Conservation (phyloP, 768 basidiomycete species). For the Neoboletus brunneissimus region DNA sequence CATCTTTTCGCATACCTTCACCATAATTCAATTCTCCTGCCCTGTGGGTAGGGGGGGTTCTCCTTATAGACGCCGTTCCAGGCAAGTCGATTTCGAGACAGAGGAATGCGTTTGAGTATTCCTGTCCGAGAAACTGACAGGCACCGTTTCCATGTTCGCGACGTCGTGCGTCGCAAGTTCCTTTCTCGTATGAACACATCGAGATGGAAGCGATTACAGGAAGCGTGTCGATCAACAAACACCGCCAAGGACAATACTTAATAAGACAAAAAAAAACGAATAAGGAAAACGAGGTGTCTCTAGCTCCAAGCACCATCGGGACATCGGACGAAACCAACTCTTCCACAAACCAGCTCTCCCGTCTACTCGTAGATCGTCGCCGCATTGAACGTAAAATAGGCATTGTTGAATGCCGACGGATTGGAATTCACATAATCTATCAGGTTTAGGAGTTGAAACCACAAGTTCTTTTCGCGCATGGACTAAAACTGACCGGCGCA, state of each 20-base stretch:
- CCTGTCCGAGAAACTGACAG: neutral
- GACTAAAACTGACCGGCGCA: slow-evolving; percentile 23
- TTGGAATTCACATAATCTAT: slow-evolving; percentile 36
- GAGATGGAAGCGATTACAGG: neutral
- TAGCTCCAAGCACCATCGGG: neutral
- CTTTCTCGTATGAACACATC: neutral
- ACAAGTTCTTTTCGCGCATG: neutral
- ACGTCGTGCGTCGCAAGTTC: neutral
- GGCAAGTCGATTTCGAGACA: neutral
- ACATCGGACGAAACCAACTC: neutral
- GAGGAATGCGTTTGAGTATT: neutral
- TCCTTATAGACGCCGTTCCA: too few relatives aligned
- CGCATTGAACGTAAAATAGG: slow-evolving; percentile 41
- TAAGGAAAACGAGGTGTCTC: neutral
- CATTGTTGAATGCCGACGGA: slow-evolving; percentile 38
- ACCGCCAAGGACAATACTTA: neutral
- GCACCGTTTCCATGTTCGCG: neutral
- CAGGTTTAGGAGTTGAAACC: neutral
- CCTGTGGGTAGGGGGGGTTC: too few relatives aligned
- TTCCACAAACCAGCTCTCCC: neutral
- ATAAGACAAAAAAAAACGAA: neutral
- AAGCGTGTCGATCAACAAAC: neutral
- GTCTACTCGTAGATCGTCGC: slow-evolving; percentile 35
- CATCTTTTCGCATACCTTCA: too few relatives aligned
- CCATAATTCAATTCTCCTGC: too few relatives aligned